Conservation (phyloP, 2,329 filamentous ascomycete genomes). For the Aspergillus sp. region DNA sequence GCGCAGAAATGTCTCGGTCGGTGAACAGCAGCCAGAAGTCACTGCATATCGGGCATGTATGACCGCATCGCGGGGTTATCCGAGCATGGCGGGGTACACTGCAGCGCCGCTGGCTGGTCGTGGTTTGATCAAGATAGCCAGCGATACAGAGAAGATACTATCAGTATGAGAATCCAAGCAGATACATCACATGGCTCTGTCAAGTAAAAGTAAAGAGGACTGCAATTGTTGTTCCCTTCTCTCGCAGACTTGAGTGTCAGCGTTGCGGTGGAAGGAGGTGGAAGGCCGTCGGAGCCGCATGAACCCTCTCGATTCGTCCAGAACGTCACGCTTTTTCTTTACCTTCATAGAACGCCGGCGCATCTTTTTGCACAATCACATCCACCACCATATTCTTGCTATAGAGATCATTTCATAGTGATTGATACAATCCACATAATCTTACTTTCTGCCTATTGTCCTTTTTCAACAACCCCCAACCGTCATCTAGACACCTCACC, state of each 20-base stretch:
- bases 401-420: neutral
- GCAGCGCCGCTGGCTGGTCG: neutral
- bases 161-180: neutral
- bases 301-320: slow-evolving; percentile 29
- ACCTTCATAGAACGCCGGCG: slow-evolving; percentile 7
- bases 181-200: neutral
- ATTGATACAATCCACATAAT: neutral
- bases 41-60: slow-evolving; percentile 10
- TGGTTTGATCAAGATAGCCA: neutral
- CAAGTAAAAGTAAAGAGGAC: neutral
- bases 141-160: neutral
- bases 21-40: slow-evolving; percentile 1
- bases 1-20: neutral
- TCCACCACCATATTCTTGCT: slow-evolving; percentile 5
- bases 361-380: neutral
- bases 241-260: neutral
- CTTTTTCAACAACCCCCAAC: neutral
- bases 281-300: slow-evolving; percentile 28
- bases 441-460: neutral
- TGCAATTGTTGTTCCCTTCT: neutral
- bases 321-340: slow-evolving; percentile 16
- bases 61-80: slow-evolving; percentile 23
- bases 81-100: slow-evolving; percentile 20
- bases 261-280: slow-evolving; percentile 21
- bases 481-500: neutral